phyloP scores from a whole-genome alignment of 1,284 basidiomycete species.

The Leccinum colubrinum region DNA sequence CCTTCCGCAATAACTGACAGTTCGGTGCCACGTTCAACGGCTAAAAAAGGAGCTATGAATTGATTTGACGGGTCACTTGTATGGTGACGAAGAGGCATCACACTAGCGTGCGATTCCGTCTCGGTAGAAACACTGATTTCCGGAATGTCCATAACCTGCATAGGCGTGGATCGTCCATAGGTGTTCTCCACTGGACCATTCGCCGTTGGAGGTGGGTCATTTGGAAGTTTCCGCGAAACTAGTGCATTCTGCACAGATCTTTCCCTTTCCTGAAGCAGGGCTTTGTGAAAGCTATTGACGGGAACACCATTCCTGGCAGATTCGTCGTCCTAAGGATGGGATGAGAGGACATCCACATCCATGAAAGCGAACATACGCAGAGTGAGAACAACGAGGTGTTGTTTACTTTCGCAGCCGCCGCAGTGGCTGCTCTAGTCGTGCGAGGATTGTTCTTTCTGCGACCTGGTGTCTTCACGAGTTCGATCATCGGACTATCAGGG shows the following conservation, averaged over 20 bases:
- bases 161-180: neutral
- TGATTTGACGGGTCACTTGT: conserved; percentile 8
- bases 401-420: conserved; percentile 45
- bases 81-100: conserved; percentile 2
- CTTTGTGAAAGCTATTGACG: conserved; percentile 50
- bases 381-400: conserved; percentile 39
- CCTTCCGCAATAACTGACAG: conserved; percentile 72
- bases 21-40: conserved; percentile 31
- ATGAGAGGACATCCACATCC: conserved; percentile 2
- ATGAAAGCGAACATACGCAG: conserved; percentile 40
- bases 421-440: conserved; percentile 44
- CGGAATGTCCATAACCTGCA: conserved; percentile 7
- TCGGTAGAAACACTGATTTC: conserved; percentile 9
- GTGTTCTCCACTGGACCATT: neutral
- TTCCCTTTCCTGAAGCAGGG: conserved; percentile 43
- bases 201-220: neutral
- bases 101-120: neutral
- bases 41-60: conserved; percentile 1
- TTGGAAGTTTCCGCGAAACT: neutral
- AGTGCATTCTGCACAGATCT: conserved; percentile 12
- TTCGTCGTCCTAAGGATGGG: conserved; percentile 31
- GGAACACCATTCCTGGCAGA: conserved; percentile 41
- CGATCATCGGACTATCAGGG: conserved; percentile 58
- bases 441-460: conserved; percentile 58
- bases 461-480: conserved; percentile 81